Percentiles rank a stretch among this genome's conserved stretches.
Conservation (phyloP, 345 rosid species). For the Lumnitzera racemosa region DNA sequence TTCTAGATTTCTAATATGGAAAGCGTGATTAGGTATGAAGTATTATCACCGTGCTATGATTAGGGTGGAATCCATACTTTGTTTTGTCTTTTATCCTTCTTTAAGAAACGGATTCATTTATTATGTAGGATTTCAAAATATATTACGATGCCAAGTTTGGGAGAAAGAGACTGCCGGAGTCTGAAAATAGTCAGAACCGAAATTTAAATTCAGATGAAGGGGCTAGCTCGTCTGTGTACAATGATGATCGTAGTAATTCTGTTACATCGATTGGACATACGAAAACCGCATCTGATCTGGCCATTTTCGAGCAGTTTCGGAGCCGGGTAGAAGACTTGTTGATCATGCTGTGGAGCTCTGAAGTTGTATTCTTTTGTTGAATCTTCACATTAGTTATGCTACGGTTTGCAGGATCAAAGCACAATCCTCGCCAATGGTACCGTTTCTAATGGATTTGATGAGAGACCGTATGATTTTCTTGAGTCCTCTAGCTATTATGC, state of each 20-base stretch:
- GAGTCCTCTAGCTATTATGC: neutral
- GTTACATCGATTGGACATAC: constrained; percentile 27
- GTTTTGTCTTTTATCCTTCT: too few species aligned
- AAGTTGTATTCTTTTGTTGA: too few species aligned
- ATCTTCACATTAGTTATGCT: neutral
- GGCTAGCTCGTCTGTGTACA: constrained; percentile 8
- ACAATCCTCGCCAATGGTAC: constrained; percentile 27
- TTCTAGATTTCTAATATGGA: neutral
- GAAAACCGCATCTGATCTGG: constrained; percentile 44
- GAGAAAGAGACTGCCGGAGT: constrained; percentile 53
- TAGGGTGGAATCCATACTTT: too few species aligned
- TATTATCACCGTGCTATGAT: neutral
- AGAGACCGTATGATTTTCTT: constrained; percentile 48
- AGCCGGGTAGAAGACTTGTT: constrained; percentile 35
- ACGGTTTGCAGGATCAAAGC: constrained; percentile 34
- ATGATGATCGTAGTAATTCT: constrained; percentile 18
- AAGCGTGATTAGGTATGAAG: constrained; percentile 27
- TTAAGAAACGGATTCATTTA: constrained; percentile 1
- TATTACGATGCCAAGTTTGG: constrained; percentile 87
- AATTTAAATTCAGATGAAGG: constrained; percentile 11
- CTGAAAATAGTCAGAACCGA: constrained; percentile 19
- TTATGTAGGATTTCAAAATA: constrained; percentile 60
- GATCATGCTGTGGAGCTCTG: too few species aligned
- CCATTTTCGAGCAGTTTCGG: constrained; percentile 55
- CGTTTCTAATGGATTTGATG: constrained; percentile 31